These are phyloP conservation scores for Jatropha multifida DNA, from an alignment of 441 rosid genomes.

Conservation along the genomic window DNA sequence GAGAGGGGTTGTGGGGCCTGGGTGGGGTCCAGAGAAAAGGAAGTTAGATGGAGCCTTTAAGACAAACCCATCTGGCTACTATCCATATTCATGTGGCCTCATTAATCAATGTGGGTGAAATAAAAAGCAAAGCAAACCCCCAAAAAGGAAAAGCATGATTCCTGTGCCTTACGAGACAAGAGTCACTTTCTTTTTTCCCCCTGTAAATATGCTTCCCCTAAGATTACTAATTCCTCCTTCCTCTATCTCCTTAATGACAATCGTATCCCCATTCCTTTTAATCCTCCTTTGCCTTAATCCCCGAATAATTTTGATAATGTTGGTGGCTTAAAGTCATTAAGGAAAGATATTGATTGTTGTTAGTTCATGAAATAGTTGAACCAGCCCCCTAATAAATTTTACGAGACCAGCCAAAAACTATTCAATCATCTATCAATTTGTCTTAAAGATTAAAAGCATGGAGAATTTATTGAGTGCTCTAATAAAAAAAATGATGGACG, in stretches of 20 bases:
- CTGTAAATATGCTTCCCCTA: constrained; percentile 14
- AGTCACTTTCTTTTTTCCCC: constrained; percentile 30
- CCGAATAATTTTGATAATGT: not conserved
- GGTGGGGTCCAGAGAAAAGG: constrained; percentile 22
- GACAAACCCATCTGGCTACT: constrained; percentile 41
- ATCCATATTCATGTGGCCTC: constrained; percentile 58
- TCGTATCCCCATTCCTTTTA: not conserved
- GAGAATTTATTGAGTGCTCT: no score
- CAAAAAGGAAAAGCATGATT: constrained; percentile 47
- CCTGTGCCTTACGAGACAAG: constrained; percentile 44
- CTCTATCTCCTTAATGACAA: constrained; percentile 5
- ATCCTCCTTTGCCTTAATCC: not conserved
- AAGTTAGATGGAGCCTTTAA: constrained; percentile 28
- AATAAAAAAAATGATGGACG: no score
- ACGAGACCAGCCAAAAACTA: no score
- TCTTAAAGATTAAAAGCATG: no score
- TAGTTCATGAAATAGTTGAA: no score
- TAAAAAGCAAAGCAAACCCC: constrained; percentile 35
- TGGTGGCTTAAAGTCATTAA: no score
- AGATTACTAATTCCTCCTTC: constrained; percentile 27
- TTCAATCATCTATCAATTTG: no score
- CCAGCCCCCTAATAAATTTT: no score
- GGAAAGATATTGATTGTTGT: no score
- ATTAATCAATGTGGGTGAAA: constrained; percentile 43
- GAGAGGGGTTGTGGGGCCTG: not conserved